Evolutionary conservation across 495 filamentous ascomycete species (phyloP), one percentile per base, ranked within the genome.

Genomic region (Podospora anserina): DNA sequence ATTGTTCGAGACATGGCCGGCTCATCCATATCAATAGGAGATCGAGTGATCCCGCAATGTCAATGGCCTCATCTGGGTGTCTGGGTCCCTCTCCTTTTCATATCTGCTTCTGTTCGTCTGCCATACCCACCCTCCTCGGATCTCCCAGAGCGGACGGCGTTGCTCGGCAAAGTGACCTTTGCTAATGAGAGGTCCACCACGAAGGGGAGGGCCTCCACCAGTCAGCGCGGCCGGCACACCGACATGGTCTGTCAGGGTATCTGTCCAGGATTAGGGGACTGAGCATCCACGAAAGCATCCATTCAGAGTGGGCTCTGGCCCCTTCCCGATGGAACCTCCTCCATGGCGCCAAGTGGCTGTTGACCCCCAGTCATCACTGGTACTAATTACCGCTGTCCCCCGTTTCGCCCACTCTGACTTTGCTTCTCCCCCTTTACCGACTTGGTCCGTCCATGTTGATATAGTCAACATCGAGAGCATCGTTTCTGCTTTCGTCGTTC

Each of bases 381-480:
- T 69, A 71, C 64, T 69, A 75, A 72, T 72, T 72, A 71, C 70
- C 70, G 70, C 70, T 66, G 55, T 65, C 70, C 68, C 72, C 65
- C 49, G 66, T 70, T 64, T 63, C 54, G 57, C 26, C 58, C n/a
- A 60, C 66, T 66, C 56, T 67, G 64, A 66, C 64, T 65, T 69
- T 74, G 66, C 69, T 71, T 71, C 64, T 76, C 79, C 73, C 77
- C 72, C 74, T 76, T 77, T 78, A 77, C 77, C 77, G 77, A 44
- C 61, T 49, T 76, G 72, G 72, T 75, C 71, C 77, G 72, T 78
- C 75, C 76, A 81, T 81, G 75, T 79, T 80, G 79, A 79, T 79
- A 81, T 80, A 74, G 72, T 79, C 76, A 78, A 77, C 75, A 75
- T 75, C 77, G 85, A 83, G 81, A 84, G 84, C 82, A 75, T 83